Conservation (phyloP, 139 green algal species). For the Chlorella sorokiniana region DNA sequence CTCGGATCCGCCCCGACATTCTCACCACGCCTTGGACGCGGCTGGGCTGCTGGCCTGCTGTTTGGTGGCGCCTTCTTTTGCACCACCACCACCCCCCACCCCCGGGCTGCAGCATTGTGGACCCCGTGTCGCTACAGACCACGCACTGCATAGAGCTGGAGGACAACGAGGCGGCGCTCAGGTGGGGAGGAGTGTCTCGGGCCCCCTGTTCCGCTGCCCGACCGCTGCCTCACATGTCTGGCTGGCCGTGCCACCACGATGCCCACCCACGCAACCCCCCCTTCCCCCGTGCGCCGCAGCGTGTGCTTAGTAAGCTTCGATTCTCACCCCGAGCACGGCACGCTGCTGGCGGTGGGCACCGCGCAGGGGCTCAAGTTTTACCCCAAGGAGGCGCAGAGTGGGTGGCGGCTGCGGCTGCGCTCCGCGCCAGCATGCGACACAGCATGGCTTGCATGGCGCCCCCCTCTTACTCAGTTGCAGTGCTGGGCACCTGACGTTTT, state of each 20-base stretch:
- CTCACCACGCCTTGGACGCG: too few species aligned
- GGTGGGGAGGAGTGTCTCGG: neutral
- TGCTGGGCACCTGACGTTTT: neutral
- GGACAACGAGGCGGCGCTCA: constrained; percentile 84
- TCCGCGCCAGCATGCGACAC: too few species aligned
- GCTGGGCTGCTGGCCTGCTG: too few species aligned
- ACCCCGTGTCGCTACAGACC: constrained; percentile 66
- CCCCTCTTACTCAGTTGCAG: neutral
- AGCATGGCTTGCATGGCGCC: neutral
- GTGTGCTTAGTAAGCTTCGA: constrained; percentile 78
- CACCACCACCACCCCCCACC: neutral
- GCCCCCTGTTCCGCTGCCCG: neutral
- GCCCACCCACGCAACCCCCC: neutral
- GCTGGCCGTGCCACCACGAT: neutral
- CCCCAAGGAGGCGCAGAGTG: constrained; percentile 73
- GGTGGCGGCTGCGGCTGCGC: neutral
- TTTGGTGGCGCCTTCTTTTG: neutral
- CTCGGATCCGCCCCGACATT: too few species aligned
- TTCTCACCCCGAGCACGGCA: constrained; percentile 30
- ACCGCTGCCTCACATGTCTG: too few species aligned
- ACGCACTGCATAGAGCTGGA: constrained; percentile 83
- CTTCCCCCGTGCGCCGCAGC: constrained; percentile 7
- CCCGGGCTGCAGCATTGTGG: constrained; percentile 60
- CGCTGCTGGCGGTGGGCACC: constrained; percentile 85
- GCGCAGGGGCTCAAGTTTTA: constrained; percentile 84